Percentiles rank a stretch among this genome's conserved stretches.
Conservation (phyloP, 495 filamentous ascomycete genomes). For the Xylaria intraflava region DNA sequence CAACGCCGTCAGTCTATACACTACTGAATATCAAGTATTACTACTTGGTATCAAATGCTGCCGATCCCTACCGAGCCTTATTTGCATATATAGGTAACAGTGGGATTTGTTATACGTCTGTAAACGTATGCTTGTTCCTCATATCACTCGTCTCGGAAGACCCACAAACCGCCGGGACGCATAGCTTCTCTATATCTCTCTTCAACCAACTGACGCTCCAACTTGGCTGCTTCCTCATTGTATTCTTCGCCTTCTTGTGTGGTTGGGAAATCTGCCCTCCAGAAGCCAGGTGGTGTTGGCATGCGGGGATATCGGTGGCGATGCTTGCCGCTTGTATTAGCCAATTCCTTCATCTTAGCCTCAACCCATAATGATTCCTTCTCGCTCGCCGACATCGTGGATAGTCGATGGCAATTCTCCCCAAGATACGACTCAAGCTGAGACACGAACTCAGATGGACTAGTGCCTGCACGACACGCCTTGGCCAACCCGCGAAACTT, state of each 20-base stretch:
- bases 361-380: constrained; percentile 54
- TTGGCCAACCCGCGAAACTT: constrained; percentile 60
- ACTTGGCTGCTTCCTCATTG: constrained; percentile 50
- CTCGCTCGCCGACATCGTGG: constrained; percentile 42
- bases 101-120: not conserved
- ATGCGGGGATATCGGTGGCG: constrained; percentile 63
- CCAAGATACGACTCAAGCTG: constrained; percentile 66
- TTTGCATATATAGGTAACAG: too few species aligned
- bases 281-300: constrained; percentile 76
- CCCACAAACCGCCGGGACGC: constrained; percentile 65
- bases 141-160: constrained; percentile 71
- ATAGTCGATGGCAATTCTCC: constrained; percentile 42
- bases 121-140: not conserved
- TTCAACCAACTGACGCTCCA: constrained; percentile 57
- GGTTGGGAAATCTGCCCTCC: constrained; percentile 78
- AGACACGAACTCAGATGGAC: constrained; percentile 38
- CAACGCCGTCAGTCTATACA: too few species aligned
- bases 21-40: too few species aligned
- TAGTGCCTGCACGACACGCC: constrained; percentile 31
- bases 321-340: constrained; percentile 70
- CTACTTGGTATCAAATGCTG: too few species aligned
- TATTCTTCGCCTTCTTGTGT: constrained; percentile 70
- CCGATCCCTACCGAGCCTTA: too few species aligned
- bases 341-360: constrained; percentile 59
- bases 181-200: constrained; percentile 77